Evolutionary conservation across 2,329 filamentous ascomycete genomes (phyloP), one percentile per base, ranked within the genome.

Genomic region (Diplocarpon rosae): DNA sequence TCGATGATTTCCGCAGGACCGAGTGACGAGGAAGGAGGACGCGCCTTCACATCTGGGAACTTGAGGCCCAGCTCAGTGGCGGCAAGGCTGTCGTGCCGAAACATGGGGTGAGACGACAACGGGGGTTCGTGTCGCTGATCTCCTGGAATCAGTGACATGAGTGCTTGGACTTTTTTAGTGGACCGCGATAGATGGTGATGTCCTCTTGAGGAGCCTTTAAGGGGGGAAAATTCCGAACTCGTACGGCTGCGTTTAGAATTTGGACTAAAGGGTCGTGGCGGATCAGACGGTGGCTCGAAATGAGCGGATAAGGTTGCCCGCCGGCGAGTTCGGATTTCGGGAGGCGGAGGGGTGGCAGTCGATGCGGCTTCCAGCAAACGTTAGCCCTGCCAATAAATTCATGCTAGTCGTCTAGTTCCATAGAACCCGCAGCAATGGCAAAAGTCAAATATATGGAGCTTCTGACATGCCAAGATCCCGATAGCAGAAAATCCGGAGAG

Each of bases 191-290:
- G 59, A 57, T 50, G 44, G n/a, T 48, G 43, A 15, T 52, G 49
- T 14, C 50, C 52, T 38, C 56, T 33, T 30, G 53, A 59, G 51
- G 60, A 60, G 20, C 20, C 20, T 7, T 7, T n/a, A n/a, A 76
- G 65, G 37, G 76, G 63, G 39, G 79, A 81, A 53, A 80, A 72
- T 61, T 86, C 82, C 43, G 82, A 85, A 64, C 79, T 85, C 44
- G 81, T 77, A 53, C 81, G 76, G 59, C 74, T 80, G 63, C 83
- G 78, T 58, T 73, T 83, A 65, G 71, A 80, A 57, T 77, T 71
- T 51, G 78, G 70, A 54, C 74, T 78, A 35, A 74, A 62, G 38
- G 78, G 73, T 53, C 76, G 69, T 43, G 65, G 60, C 45, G 65
- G 58, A 52, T 78, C 73, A 36, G 69, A 59, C 45, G 67, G 71